Percentiles rank a stretch among this genome's conserved stretches.
These are phyloP conservation scores for Thymus quinquecostatus DNA, from an alignment of 257 asterid genomes.

Conservation along the genomic window DNA sequence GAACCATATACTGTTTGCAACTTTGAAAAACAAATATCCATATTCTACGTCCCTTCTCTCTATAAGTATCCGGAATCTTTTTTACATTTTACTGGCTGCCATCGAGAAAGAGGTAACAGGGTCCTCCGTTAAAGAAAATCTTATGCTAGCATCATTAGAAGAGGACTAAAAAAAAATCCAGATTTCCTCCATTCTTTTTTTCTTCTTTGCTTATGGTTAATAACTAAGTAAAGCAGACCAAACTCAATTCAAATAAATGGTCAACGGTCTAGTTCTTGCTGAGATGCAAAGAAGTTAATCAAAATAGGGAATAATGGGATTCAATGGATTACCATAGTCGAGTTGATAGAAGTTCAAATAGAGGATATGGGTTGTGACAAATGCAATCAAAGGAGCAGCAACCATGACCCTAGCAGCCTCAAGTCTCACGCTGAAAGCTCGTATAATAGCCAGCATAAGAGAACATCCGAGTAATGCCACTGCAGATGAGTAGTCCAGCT, in stretches of 20 bases:
- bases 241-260: neutral
- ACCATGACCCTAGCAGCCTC: constrained; percentile 94
- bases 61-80: no score
- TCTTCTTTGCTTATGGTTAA: neutral
- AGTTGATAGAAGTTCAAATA: constrained; percentile 68
- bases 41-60: no score
- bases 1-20: neutral
- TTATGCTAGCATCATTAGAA: neutral
- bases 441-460: constrained; percentile 64
- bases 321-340: constrained; percentile 56
- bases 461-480: constrained; percentile 79
- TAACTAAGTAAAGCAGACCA: neutral
- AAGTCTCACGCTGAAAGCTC: constrained; percentile 47
- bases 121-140: neutral
- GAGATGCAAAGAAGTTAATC: neutral
- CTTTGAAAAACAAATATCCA: neutral
- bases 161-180: neutral
- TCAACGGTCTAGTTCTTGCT: neutral
- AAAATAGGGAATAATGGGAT: constrained; percentile 6
- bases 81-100: no score
- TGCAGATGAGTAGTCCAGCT: constrained; percentile 75
- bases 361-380: constrained; percentile 72
- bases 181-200: neutral
- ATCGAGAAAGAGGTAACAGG: neutral
- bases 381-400: constrained; percentile 80